Conservation (phyloP, 768 basidiomycete genomes). For the Amanita thiersii region DNA sequence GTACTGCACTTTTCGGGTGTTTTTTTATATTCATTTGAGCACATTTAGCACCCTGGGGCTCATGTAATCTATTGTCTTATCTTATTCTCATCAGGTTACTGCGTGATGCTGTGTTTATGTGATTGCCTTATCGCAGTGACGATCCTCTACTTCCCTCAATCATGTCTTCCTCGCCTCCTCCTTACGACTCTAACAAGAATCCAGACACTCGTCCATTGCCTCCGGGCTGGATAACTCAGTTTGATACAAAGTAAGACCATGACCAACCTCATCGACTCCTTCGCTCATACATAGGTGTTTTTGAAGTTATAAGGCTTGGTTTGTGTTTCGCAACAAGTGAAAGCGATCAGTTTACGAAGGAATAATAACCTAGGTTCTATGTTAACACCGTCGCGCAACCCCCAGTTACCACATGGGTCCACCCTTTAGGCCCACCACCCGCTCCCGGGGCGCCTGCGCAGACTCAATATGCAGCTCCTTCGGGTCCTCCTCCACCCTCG, state of each 20-base stretch:
- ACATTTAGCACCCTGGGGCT: too few relatives aligned
- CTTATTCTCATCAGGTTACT: conserved; percentile 4
- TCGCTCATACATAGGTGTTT: conserved; percentile 12
- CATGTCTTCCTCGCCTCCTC: conserved; percentile 39
- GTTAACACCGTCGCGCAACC: conserved; percentile 59
- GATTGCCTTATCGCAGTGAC: conserved; percentile 9
- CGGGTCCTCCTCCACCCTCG: conserved; percentile 38
- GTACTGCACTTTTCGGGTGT: neutral
- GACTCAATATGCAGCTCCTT: conserved; percentile 28
- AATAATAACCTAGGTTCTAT: conserved; percentile 52
- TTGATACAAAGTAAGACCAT: conserved; percentile 57
- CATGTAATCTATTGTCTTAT: conserved; percentile 3
- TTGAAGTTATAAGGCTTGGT: conserved; percentile 55
- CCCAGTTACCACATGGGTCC: conserved; percentile 60
- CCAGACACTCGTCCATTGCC: conserved; percentile 59
- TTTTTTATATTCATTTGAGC: neutral
- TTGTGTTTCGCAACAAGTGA: too few relatives aligned
- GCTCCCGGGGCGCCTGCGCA: conserved; percentile 25
- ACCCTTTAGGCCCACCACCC: conserved; percentile 51
- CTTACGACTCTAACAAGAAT: conserved; percentile 27
- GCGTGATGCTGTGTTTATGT: conserved; percentile 22
- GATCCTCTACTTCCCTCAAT: conserved; percentile 11
- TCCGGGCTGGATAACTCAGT: conserved; percentile 62
- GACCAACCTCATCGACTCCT: conserved; percentile 16
- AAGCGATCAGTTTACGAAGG: too few relatives aligned